A percentile compares a stretch with the other conserved stretches of the same genome.
phyloP scores from a whole-genome alignment of 164 flowering plant species.

The Berberis thunbergii region DNA sequence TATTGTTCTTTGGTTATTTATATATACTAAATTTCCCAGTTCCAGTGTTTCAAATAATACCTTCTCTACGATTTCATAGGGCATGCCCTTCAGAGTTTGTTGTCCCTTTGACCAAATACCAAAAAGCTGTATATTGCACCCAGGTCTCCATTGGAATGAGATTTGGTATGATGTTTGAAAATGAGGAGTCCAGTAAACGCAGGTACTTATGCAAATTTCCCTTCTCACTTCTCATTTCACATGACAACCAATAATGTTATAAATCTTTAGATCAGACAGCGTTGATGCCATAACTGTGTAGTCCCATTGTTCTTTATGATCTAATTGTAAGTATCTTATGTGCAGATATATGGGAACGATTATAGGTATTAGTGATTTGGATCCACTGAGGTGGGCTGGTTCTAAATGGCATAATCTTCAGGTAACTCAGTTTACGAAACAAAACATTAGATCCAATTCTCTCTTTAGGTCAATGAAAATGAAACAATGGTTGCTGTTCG shows the following conservation, averaged over 20 bases:
- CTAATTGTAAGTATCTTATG: not conserved
- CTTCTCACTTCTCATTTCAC: not conserved
- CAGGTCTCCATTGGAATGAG: constrained; percentile 91
- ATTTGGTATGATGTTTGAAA: constrained; percentile 99
- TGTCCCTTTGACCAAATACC: constrained; percentile 58
- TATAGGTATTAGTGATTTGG: constrained; percentile 69
- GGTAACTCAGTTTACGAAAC: constrained; percentile 23
- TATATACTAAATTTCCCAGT: constrained; percentile 7
- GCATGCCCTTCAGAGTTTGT: constrained; percentile 95
- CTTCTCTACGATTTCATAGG: constrained; percentile 25
- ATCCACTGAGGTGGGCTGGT: constrained; percentile 91
- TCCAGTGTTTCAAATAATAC: not conserved
- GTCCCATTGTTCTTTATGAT: no score
- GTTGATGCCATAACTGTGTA: no score
- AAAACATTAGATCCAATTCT: no score
- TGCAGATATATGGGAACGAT: constrained; percentile 96
- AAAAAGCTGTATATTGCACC: constrained; percentile 67
- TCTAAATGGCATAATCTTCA: constrained; percentile 98
- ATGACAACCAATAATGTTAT: no score
- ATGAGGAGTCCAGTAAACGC: constrained; percentile 93
- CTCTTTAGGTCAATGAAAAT: no score
- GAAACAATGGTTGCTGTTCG: not conserved
- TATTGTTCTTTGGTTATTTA: not conserved
- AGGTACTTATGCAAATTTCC: constrained; percentile 36
- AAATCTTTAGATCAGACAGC: no score